Percentiles rank a stretch among this genome's conserved stretches.
Evolutionary conservation across 257 asterid genomes (phyloP).

Genomic region (Solanum commersonii): DNA sequence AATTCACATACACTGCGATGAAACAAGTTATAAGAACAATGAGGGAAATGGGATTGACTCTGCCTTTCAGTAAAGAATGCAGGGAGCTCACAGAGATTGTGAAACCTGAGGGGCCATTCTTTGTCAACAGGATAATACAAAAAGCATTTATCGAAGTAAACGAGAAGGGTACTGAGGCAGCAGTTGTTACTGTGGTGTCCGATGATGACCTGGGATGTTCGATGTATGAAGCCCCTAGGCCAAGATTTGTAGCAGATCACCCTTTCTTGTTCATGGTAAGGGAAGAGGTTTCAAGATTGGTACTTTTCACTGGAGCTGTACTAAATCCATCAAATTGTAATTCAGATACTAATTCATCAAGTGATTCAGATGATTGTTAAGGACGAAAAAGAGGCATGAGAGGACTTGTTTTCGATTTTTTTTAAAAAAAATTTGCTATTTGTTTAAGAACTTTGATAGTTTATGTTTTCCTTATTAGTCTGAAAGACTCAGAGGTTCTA

Average conservation of each 20-base stretch:
- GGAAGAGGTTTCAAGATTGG: conserved; percentile 18
- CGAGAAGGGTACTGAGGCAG: conserved; percentile 33
- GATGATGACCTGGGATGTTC: background rate
- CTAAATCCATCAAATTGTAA: background rate
- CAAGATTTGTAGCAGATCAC: conserved; percentile 23
- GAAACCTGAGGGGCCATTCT: background rate
- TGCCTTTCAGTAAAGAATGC: background rate
- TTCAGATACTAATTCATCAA: background rate
- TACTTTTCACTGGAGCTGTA: conserved; percentile 18
- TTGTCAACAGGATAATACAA: conserved; percentile 22
- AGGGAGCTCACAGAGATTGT: background rate
- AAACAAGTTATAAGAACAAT: background rate
- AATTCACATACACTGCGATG: background rate
- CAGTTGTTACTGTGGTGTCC: conserved; percentile 15
- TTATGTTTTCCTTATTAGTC: background rate
- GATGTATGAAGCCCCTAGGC: background rate
- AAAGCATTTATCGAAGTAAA: conserved; percentile 27
- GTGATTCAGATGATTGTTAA: background rate
- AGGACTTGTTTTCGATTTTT: background rate
- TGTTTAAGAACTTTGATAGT: background rate
- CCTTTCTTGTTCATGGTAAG: conserved; percentile 23
- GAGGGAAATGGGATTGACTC: background rate
- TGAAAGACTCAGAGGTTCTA: too few species aligned
- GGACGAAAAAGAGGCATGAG: too few species aligned
- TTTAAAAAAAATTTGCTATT: too few species aligned